Base-by-base conservation (phyloP, 257 asterid species). In the Rehmannia glutinosa region DNA sequence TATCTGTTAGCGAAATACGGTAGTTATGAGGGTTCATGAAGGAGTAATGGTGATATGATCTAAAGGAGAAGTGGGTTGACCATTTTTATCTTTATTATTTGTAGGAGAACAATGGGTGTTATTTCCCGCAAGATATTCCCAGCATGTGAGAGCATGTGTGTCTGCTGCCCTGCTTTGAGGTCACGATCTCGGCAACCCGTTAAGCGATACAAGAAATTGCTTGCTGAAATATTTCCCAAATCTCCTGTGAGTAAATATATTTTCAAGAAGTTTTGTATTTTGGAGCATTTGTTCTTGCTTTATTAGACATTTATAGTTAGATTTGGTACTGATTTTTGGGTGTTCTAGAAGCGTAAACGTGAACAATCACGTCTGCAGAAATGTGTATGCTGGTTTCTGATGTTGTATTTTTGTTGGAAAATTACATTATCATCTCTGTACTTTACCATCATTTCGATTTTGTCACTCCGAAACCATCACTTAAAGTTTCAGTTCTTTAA, bases 131-230 rank as follows among this genome's bases (percentile, higher is more conserved):
- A 91, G 81, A 39, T 94, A 53, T 88, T 91, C 80, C 99, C 99
- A 42, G 99, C 92, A 76, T 94, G 99, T 76, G 99, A 82, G 87
- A 91, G 87, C 80, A 88, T 94, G 97, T 94, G 99, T 71, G 84
- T 94, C 1, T 94, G 99, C 86, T 94, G 99, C 75, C 99, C 99
- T 69, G 97, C 99, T 58, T 77, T 94, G 80, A 87, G 99, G 84
- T 87, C 99, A 7, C 83, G 97, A 61, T 94, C 99, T 35, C 89
- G 98, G 51, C 97, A 91, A 21, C 99, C 98, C 6, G 97, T 94
- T 17, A 94, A 88, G 80, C 96, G 99, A 1, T 94, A 91, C 87
- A 94, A 89, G 91, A 87, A 91, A 66, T 80, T 91, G 85, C 96
- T 94, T 28, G 83, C 99, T 50, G 99, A 91, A 49, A 84, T 88